These are phyloP conservation scores for Metschnikowia orientalis DNA, from an alignment of 805 yeast species.

Conservation along the genomic window DNA sequence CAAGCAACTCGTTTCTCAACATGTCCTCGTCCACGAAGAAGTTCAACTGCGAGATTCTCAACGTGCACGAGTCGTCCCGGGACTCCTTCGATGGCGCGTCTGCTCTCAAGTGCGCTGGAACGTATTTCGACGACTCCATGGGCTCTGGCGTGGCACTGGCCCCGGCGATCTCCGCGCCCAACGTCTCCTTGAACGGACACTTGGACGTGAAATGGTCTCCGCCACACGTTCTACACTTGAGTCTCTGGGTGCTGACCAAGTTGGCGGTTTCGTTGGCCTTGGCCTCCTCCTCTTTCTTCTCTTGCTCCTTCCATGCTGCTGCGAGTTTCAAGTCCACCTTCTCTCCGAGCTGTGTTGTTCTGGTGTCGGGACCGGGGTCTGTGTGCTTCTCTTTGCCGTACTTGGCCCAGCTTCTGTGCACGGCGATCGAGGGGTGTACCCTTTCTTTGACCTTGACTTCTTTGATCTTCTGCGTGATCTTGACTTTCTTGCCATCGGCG, in stretches of 20 bases:
- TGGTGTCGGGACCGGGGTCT: conserved; percentile 81
- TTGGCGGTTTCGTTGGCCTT: conserved; percentile 42
- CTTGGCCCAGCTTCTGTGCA: conserved; percentile 80
- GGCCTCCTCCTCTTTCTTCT: conserved; percentile 63
- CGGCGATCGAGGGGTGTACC: conserved; percentile 83
- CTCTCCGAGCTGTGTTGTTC: conserved; percentile 87
- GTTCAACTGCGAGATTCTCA: conserved; percentile 89
- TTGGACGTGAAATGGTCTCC: conserved; percentile 90
- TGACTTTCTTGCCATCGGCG: conserved; percentile 77
- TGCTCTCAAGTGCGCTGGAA: conserved; percentile 43
- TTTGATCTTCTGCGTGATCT: conserved; percentile 79
- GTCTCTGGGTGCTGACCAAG: conserved; percentile 37
- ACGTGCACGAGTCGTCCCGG: conserved; percentile 81
- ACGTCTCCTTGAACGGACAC: conserved; percentile 93
- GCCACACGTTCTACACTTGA: conserved; percentile 85
- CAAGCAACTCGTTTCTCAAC: conserved; percentile 67
- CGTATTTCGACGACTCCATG: conserved; percentile 30
- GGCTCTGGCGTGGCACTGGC: conserved; percentile 28
- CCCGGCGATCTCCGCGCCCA: conserved; percentile 53
- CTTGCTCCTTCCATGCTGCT: conserved; percentile 71
- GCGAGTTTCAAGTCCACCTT: conserved; percentile 72
- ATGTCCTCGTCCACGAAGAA: conserved; percentile 77
- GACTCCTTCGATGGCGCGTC: conserved; percentile 43
- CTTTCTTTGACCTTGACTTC: conserved; percentile 72
- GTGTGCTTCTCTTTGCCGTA: conserved; percentile 75